phyloP scores from a whole-genome alignment of 108 stramenopile genomes.

The Cyclotella kingstonii region DNA sequence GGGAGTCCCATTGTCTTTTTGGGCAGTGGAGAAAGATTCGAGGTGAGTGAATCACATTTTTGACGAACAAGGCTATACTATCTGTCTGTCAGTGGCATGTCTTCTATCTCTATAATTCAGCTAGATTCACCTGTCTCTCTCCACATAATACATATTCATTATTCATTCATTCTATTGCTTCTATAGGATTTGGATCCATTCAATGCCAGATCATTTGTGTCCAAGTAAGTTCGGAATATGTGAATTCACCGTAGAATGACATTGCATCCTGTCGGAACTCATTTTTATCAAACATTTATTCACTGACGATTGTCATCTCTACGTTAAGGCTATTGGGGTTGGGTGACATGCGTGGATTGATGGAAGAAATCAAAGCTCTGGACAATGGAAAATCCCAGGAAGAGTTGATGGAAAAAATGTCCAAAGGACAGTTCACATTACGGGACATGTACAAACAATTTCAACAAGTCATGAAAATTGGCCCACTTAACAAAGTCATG shows the following conservation, averaged over 20 bases:
- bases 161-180: neutral
- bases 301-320: constrained; percentile 13
- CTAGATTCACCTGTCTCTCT: too few species aligned
- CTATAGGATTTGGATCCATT: constrained; percentile 89
- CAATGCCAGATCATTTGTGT: constrained; percentile 91
- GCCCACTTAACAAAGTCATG: constrained; percentile 90
- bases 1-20: constrained; percentile 94
- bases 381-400: constrained; percentile 67
- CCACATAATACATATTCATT: neutral
- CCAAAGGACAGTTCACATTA: constrained; percentile 93
- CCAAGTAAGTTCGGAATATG: constrained; percentile 78
- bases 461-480: constrained; percentile 86
- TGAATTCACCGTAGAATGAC: too few species aligned
- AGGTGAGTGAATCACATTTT: constrained; percentile 20
- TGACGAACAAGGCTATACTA: too few species aligned
- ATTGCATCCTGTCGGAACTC: too few species aligned
- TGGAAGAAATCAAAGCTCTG: constrained; percentile 77
- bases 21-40: constrained; percentile 96
- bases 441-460: constrained; percentile 96
- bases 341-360: constrained; percentile 85
- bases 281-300: constrained; percentile 29
- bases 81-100: too few species aligned
- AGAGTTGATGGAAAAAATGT: constrained; percentile 82
- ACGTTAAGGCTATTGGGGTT: constrained; percentile 85
- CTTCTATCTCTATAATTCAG: too few species aligned